Percentiles rank a stretch among this genome's conserved stretches.
Conservation (phyloP, 306 rosid species). For the Leucaena leucocephala region DNA sequence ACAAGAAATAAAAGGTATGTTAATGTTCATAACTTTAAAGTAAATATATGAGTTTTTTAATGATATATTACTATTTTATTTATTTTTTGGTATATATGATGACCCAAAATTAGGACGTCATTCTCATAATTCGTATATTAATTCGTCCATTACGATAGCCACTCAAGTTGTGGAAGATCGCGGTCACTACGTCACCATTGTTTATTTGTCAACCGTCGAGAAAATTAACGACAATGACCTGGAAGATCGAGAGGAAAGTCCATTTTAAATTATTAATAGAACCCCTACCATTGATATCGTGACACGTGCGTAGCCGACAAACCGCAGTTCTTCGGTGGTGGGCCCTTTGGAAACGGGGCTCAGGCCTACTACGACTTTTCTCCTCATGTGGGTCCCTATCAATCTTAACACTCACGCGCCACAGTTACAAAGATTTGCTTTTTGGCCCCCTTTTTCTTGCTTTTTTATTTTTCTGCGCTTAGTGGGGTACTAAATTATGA, state of each 20-base stretch:
- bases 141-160: neutral
- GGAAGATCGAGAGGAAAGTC: neutral
- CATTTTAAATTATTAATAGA: neutral
- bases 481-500: neutral
- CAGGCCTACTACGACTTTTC: neutral
- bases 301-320: neutral
- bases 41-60: neutral
- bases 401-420: constrained; percentile 7
- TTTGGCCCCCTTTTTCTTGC: too few species aligned
- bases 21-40: neutral
- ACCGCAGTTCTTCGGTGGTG: neutral
- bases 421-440: neutral
- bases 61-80: too few species aligned
- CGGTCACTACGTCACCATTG: neutral
- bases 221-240: neutral
- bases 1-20: neutral
- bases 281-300: neutral
- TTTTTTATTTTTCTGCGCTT: neutral
- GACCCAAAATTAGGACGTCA: neutral
- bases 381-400: neutral
- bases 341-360: neutral
- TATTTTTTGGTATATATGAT: too few species aligned
- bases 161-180: neutral
- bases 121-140: neutral
- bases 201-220: neutral